These are phyloP conservation scores for Tagetes erecta DNA, from an alignment of 129 eudicot genomes.

Conservation along the genomic window DNA sequence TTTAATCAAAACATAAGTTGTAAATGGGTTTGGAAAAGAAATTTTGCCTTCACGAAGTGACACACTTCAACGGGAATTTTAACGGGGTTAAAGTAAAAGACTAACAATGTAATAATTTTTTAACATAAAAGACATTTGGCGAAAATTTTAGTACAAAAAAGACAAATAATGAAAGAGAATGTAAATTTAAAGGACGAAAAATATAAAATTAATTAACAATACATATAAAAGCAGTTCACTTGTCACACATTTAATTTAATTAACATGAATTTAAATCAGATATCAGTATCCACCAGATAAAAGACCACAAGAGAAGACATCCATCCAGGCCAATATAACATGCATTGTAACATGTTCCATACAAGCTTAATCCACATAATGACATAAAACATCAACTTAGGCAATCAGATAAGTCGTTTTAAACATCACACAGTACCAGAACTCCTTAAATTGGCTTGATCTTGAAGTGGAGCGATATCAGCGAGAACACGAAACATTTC, in stretches of 20 bases:
- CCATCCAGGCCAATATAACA: slow-evolving; percentile 21
- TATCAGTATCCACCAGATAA: slow-evolving; percentile 15
- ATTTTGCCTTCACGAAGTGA: too few species aligned
- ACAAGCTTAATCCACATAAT: slow-evolving; percentile 31
- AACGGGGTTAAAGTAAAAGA: too few species aligned
- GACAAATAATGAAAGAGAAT: too few species aligned
- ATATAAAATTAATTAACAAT: too few species aligned
- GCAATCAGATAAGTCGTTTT: slow-evolving; percentile 17
- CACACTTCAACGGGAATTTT: too few species aligned
- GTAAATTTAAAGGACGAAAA: too few species aligned
- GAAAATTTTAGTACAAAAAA: too few species aligned
- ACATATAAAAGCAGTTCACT: slow-evolving; percentile 4
- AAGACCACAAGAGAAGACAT: slow-evolving; percentile 20
- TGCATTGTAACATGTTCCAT: slow-evolving; percentile 22
- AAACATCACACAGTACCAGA: slow-evolving; percentile 7
- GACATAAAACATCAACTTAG: slow-evolving; percentile 29
- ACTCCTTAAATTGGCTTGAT: slow-evolving; percentile 79
- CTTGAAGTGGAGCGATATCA: slow-evolving; percentile 93
- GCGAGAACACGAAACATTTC: slow-evolving; percentile 94
- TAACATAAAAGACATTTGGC: too few species aligned
- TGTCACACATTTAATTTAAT: slow-evolving; percentile 12
- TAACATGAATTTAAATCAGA: not conserved
- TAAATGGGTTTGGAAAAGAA: too few species aligned
- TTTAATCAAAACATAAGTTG: too few species aligned
- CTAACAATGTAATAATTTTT: too few species aligned